Base-by-base conservation (phyloP, 2,329 filamentous ascomycete species). In the Lasiodiplodia gonubiensis region DNA sequence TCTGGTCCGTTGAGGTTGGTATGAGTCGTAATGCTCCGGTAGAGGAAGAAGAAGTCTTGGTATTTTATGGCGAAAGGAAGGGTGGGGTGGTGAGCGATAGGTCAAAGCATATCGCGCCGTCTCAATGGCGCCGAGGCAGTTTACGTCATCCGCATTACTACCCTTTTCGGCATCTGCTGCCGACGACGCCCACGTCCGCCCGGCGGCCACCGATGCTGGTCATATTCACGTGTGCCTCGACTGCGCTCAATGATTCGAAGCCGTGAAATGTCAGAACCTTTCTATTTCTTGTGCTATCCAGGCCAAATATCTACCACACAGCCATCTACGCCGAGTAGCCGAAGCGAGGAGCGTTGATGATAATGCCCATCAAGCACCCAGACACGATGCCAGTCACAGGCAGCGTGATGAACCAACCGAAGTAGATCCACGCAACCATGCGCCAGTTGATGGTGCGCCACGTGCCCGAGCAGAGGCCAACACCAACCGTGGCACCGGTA, bases 381-480 rank as follows among this genome's bases (percentile, higher is more conserved):
- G 85, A 85, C 49, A 90, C 81, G 35, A 87, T 79, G 51, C 85
- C 87, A 10, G 87, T 81, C 27, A 80, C 72, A 4, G 87, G 87
- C 16, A 89, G 83, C 1, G 87, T 89, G 69, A 88, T 82, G 74
- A 89, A 80, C 87, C 87, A 89, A 59, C 85, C 85, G 25, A 82
- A 74, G 71, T 88, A 87, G 71, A 89, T 86, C 81, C 86, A 87
- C 6, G 79, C 83, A 5, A 89, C 84, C 82, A 87, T 87, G 68
- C 86, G 83, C 85, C 86, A 89, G 79, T 89, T 89, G 72, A 89
- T 86, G 33, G 86, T 84, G 57, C 83, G 81, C 80, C 82, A 84
- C 54, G 83, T 83, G 30, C 86, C 86, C 55, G 86, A 87, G 78
- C 86, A 88, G 21, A 89, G 82, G 68, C 86, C 87, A 60, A 89